Evolutionary conservation across 176 grass and related monocot species (phyloP).

Genomic region (Ensete glaucum): DNA sequence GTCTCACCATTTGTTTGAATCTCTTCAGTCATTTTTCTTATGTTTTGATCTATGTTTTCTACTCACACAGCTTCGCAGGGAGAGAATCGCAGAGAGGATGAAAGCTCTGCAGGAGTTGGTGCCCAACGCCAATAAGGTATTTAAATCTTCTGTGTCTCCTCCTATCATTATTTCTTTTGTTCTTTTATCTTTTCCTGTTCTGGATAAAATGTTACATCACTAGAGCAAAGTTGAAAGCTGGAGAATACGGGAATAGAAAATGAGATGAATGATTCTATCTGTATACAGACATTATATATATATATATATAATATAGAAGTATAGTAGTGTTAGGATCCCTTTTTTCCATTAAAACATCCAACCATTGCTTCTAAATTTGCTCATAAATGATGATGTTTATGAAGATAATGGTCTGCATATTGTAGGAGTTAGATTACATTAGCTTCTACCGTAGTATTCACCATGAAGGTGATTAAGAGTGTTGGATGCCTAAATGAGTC

Average conservation of each 20-base stretch:
- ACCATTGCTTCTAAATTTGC: background rate
- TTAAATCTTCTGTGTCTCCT: conserved; percentile 13
- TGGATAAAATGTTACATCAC: background rate
- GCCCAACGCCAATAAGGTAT: conserved; percentile 86
- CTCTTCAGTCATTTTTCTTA: background rate
- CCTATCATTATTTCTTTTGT: conserved; percentile 11
- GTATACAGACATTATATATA: background rate
- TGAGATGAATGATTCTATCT: background rate
- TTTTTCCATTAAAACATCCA: background rate
- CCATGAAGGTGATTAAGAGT: background rate
- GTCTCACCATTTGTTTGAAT: conserved; percentile 16
- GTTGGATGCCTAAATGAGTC: conserved; percentile 1
- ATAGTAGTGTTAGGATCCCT: background rate
- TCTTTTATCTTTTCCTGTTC: background rate
- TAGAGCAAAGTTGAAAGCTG: background rate
- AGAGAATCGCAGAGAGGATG: conserved; percentile 99
- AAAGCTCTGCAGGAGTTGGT: conserved; percentile 90
- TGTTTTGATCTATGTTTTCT: background rate
- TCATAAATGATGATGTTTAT: background rate
- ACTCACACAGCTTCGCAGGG: conserved; percentile 74
- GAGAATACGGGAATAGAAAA: background rate
- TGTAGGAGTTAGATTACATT: no score
- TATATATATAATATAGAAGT: no score
- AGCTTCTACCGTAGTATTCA: background rate
- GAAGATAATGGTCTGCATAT: background rate